Base-by-base conservation (phyloP, 257 asterid genomes). In the Solanum chilense region DNA sequence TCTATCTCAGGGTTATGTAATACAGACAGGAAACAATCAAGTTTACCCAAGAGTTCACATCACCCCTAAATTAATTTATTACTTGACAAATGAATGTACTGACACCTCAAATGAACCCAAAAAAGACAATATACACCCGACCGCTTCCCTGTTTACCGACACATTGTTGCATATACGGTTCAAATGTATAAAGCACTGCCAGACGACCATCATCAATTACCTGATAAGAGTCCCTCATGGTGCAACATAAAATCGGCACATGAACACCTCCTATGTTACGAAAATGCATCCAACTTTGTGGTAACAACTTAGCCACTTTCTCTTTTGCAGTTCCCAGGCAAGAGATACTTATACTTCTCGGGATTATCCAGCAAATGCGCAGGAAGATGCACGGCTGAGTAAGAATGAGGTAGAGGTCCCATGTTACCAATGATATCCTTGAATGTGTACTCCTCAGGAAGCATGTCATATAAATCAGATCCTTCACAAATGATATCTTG, bases 371-470 rank as follows among this genome's bases (percentile, higher is more conserved):
- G 76, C 81, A 94, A 83, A 74, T 83, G 90, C 15, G 93, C 86
- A 13, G 97, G 97, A 21, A 93, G 92, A 89, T 93, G 93, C 83
- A 93, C 97, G 0, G 93, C 96, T 0, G 96, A 93, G 85, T 92
- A 90, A 3, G 95, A 94, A 86, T 82, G 92, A 44, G 98, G 98
- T 29, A 93, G 88, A 8, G 93, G 92, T 2, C 98, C 98, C 98
- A 94, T 93, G 82, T 88, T 92, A 87, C 93, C 92, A 16, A 94
- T 94, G 3, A 94, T 91, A 1, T 94, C 96, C 89, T 90, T 90
- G 81, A 94, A 94, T 3, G 98, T 93, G 81, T 92, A 90, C 84
- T 94, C 98, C 90, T 94, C 98, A 0, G 98, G 96, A 23, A 94
- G 88, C 98, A 94, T 94, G 83, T 94, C 96, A 29, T 85, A 94